Evolutionary conservation across 2,329 filamentous ascomycete genomes (phyloP), one percentile per base, ranked within the genome.

Genomic region (Ophiosphaerella narmari): DNA sequence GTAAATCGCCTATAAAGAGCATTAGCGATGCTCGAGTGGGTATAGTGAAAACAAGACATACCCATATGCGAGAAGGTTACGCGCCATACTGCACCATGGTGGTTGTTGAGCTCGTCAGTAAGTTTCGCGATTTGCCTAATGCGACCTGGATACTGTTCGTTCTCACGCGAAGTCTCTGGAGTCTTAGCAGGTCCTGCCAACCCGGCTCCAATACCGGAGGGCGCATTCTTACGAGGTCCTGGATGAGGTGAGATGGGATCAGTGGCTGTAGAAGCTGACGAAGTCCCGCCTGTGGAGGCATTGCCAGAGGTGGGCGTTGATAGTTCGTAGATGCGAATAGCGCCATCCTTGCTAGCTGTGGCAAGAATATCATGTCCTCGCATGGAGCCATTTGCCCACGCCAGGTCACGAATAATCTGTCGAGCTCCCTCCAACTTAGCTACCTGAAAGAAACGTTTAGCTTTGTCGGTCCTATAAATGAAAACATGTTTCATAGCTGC

Each of bases 351-450:
- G 69, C 90, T 94, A 2, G 91, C 93, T 5, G 92, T 95, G 3
- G 93, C 94, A 62, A 97, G 83, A 49, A 93, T 82, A 71, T 99
- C 94, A 70, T 90, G 93, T 1, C 93, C 93, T 34, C 92, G 80
- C 63, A 95, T 91, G 58, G 91, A 95, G 11, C 91, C 93, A 40
- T 91, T 89, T 1, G 93, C 91, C 94, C 94, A 99, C 2, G 90
- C 87, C 1, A 97, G 84, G 70, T 97, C 92, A 40, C 93, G 82
- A 6, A 97, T 89, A 34, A 97, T 80, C 1, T 87, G 86, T 7
- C 84, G 81, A 62, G 96, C 89, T 1, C 86, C 86, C 26, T 80
- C 79, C 13, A 97, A 78, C 66, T 91, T 88, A 16, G 87, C 86
- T 0, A 91, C 91, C 7, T 90, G 83, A 70, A 96, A 96, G 68